Evolutionary conservation across 2,329 filamentous ascomycete species (phyloP), one percentile per base, ranked within the genome.

Genomic region (Calycina herbarum): DNA sequence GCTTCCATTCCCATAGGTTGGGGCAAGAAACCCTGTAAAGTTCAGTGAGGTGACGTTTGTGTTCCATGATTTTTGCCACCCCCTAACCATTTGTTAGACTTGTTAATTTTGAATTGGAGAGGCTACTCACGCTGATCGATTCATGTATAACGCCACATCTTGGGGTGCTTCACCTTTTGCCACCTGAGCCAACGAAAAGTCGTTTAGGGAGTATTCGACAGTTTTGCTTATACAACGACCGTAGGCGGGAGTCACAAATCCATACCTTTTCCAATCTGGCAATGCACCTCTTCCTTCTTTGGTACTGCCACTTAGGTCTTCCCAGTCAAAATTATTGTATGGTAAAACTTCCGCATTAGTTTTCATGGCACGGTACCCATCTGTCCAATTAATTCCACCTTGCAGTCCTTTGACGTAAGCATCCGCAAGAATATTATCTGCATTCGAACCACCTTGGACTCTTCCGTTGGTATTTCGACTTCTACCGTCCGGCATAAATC

Each of bases 401-500:
- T 61, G 57, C 3, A 91, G 82, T 0, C 87, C 87, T 75, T 91
- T 91, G 54, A 90, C 82, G 66, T 85, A 91, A 0, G 89, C 89
- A 71, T 92, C 89, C 2, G 89, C 89, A n/a, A 92, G 82, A 3
- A 92, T 83, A 64, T 89, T 91, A 74, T 92, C 89, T 3, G 85
- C 83, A 70, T 91, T 91, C 20, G 84, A 88, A 10, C 89, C 89
- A 6, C 87, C 89, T 73, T 92, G 89, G 0, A 86, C 84, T 8
- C 82, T 79, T 8, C 89, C 89, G 68, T 89, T 91, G 78, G 79
- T 89, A 75, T 90, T 87, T 2, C 85, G 88, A 0, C 86, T 89
- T 7, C 88, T 84, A 0, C 81, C 88, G 70, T 90, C 87, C 0
- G 87, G 87, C 73, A 89, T 79, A 70, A 83, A 90, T 5, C 86